Conservation (phyloP, 305 asterid genomes). For the Rubia peregrina region DNA sequence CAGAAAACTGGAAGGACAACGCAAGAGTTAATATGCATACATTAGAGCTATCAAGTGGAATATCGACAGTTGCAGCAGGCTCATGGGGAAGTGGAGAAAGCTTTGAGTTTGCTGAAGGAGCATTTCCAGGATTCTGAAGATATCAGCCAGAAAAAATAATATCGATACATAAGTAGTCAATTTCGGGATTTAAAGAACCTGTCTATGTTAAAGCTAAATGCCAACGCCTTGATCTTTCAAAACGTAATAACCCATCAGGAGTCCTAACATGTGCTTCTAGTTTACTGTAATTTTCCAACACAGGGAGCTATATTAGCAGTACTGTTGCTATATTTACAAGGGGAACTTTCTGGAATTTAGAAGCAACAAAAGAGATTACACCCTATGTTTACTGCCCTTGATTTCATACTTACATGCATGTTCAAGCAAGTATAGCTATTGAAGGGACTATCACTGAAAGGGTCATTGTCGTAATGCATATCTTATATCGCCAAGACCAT, state of each 20-base stretch:
- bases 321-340: background rate
- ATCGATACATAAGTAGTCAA: constrained; percentile 5
- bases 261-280: background rate
- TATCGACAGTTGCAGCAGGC: constrained; percentile 37
- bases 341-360: background rate
- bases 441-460: background rate
- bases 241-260: background rate
- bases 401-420: background rate
- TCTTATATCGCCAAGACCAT: background rate
- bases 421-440: background rate
- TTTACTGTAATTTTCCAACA: background rate
- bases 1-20: background rate
- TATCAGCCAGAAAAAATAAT: constrained; percentile 7
- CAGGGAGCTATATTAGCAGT: background rate
- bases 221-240: background rate
- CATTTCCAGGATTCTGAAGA: constrained; percentile 32
- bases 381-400: background rate
- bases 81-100: constrained; percentile 44
- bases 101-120: constrained; percentile 27
- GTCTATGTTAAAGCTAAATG: background rate
- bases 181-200: background rate
- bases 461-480: background rate
- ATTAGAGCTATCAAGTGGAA: constrained; percentile 32
- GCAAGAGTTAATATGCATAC: constrained; percentile 10
- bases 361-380: background rate